Percentiles rank a stretch among this genome's conserved stretches.
Evolutionary conservation across 257 asterid species (phyloP).

Genomic region (Datura wrightii): DNA sequence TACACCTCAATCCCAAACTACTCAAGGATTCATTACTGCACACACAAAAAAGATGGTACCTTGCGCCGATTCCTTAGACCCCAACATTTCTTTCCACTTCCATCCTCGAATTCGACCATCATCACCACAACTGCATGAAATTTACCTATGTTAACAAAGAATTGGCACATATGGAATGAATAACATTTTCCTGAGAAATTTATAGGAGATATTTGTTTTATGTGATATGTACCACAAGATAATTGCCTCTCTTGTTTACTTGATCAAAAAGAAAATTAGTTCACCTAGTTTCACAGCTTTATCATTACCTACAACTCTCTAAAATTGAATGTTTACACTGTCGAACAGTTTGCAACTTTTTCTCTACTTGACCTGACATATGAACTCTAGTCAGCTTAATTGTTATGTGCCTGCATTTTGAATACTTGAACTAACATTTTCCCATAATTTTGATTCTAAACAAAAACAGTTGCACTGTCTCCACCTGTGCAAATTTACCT

Average conservation of each 20-base stretch:
- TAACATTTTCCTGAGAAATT: neutral
- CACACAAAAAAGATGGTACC: constrained; percentile 51
- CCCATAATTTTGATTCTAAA: neutral
- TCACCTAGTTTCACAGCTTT: neutral
- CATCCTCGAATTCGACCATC: constrained; percentile 96
- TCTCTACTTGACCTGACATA: neutral
- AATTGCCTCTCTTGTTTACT: neutral
- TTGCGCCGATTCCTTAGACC: constrained; percentile 44
- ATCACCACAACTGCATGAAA: constrained; percentile 83
- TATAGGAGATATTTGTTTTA: neutral
- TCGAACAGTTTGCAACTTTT: neutral
- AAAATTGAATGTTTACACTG: neutral
- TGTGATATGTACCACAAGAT: neutral
- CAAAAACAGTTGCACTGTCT: neutral
- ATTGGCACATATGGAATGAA: neutral
- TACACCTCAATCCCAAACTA: neutral
- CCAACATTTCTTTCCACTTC: constrained; percentile 74
- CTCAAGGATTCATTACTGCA: constrained; percentile 23
- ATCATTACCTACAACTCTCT: neutral
- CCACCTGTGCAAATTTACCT: neutral
- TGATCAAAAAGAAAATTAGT: neutral
- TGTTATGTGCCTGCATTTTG: neutral
- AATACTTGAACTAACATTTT: neutral
- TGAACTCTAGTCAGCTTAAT: constrained; percentile 14
- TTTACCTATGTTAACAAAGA: constrained; percentile 24